Evolutionary conservation across 805 yeast species (phyloP), one percentile per base, ranked within the genome.

Genomic region (Starmera pachycereana): DNA sequence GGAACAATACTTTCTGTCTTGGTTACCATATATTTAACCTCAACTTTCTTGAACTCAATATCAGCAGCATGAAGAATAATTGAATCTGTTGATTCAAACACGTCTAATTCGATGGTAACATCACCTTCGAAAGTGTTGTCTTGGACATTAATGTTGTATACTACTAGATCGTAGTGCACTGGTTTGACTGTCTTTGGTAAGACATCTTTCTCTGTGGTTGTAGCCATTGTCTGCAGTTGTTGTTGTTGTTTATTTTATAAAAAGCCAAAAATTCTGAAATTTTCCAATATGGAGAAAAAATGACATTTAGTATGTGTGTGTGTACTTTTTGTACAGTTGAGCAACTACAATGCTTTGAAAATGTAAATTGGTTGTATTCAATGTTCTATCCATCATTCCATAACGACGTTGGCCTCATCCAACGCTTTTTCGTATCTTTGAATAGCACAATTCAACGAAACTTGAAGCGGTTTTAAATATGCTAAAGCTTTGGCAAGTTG

Each of bases 161-260:
- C 42, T 3, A 44, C 68, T 28, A 92, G 57, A 38, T 78, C 74
- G 58, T 92, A 90, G 61, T 85, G 85, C 13, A 63, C 48, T 22
- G 98, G 97, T 42, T 71, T 71, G 40, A 88, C 78, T 34, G 69
- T 61, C 42, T 64, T 63, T 47, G 85, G 94, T 40, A 78, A 73
- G 13, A 68, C 54, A 39, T 67, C 71, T 50, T 69, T 61, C 32
- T 54, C 27, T 22, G 27, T 22, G 9, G 27, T 22, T 6, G 27
- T 22, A 8, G 27, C 9, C 27, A 22, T 22, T 6, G 9, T 22
- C 27, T 6, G 27, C 6, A 8, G 9, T 22, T 8, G 9, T 22
- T 5, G 27, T 22, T 22, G 27, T 7, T n/a, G n/a, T n/a, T n/a
- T n/a, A n/a, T n/a, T n/a, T 16, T 16, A 22, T 22, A 22, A 7